Evolutionary conservation across 2,329 filamentous ascomycete genomes (phyloP), one percentile per base, ranked within the genome.

Genomic region (Diaporthe destruens): DNA sequence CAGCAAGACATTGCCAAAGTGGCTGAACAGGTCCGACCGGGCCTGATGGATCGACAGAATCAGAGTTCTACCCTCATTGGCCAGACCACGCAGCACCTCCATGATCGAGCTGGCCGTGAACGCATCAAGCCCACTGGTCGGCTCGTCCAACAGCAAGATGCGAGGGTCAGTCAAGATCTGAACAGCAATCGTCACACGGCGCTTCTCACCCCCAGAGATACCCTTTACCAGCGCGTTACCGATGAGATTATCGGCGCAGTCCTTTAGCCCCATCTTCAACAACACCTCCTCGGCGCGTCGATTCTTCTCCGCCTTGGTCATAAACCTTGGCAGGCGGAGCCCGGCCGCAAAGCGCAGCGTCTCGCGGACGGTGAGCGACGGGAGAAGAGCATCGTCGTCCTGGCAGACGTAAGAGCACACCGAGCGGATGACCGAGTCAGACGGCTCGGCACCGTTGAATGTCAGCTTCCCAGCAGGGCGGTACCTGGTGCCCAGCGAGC

Each of bases 21-120:
- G 88, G 25, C 84, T 84, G 77, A 94, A 95, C 0, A 94, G 81
- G 74, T 94, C 91, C 0, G 92, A 94, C 3, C 93, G 89, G 1
- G 92, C 91, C 79, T 95, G 93, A 72, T 95, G 93, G 47, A 95
- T 94, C 0, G 92, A 94, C n/a, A 94, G 84, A 55, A 95, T 89
- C 1, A 95, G 80, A 0, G 93, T 95, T 7, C 92, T 88, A 1
- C 93, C 93, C 81, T 95, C 93, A 29, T 89, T 88, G 0, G 93
- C 92, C 2, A 95, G 84, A 2, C 90, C 90, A 32, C 89, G 87
- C 0, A 95, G 85, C 3, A 95, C 92, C 74, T 94, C 91, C 81
- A 94, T 90, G 74, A 95, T 94, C 1, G 92, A 94, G 69, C 87
- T 90, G 1, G 93, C 93, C 0, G 93, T 95, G 76, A 95, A 95